Percentiles rank a stretch among this genome's conserved stretches.
Conservation (phyloP, 179 eudicot genomes). For the Pouteria campechiana region DNA sequence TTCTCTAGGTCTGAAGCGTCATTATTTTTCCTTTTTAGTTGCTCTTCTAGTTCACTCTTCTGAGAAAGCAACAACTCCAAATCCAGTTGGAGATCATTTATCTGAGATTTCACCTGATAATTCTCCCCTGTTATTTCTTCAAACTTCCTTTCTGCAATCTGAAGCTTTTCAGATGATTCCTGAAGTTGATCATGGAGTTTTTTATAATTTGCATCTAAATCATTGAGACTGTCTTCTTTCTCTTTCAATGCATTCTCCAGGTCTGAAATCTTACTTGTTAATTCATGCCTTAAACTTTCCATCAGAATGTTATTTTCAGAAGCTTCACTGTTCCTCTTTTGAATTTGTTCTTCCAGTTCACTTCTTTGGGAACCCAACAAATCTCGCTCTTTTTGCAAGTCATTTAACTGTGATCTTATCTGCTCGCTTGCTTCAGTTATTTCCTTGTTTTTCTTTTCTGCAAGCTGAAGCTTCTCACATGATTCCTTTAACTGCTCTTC, state of each 20-base stretch:
- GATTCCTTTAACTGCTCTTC: slow-evolving; percentile 27
- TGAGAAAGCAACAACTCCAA: too few species aligned
- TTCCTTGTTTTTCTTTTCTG: slow-evolving; percentile 35
- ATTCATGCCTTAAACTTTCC: slow-evolving; percentile 16
- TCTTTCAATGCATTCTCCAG: slow-evolving; percentile 15
- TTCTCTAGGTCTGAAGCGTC: too few species aligned
- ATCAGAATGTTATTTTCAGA: slow-evolving; percentile 9
- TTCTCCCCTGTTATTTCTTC: slow-evolving; percentile 63
- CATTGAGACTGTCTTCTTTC: slow-evolving; percentile 18
- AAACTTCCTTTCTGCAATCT: slow-evolving; percentile 42
- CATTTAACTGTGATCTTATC: too few species aligned
- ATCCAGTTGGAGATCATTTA: too few species aligned
- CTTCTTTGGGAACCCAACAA: slow-evolving; percentile 12
- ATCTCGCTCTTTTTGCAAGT: too few species aligned
- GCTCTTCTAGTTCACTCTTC: slow-evolving; percentile 24
- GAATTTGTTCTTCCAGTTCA: slow-evolving; percentile 18
- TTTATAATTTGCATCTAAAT: slow-evolving; percentile 27
- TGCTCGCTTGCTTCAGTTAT: slow-evolving; percentile 18
- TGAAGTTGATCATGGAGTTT: slow-evolving; percentile 17
- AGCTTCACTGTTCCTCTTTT: slow-evolving; percentile 13
- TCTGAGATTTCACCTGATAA: too few species aligned
- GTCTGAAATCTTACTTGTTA: slow-evolving; percentile 12
- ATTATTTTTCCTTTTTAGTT: too few species aligned
- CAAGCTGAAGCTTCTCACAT: slow-evolving; percentile 24
- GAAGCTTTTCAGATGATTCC: slow-evolving; percentile 10